These are phyloP conservation scores for Triglochin maritima DNA, from an alignment of 106 monocot species.

Conservation along the genomic window DNA sequence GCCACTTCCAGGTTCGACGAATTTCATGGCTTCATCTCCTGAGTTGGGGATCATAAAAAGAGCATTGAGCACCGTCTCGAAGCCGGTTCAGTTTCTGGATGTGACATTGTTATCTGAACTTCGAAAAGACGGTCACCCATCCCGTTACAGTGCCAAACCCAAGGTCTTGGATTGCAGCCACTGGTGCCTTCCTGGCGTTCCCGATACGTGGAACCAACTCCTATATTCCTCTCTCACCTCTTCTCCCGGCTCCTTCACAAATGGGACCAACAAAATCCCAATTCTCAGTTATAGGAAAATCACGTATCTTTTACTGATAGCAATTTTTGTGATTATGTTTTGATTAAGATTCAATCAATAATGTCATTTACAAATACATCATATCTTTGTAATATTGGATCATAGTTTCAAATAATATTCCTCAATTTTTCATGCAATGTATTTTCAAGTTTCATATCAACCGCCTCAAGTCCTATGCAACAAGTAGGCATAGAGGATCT, in stretches of 20 bases:
- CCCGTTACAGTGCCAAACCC: background rate
- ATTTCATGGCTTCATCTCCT: background rate
- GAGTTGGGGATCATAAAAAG: background rate
- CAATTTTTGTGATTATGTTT: no score
- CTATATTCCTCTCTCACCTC: conserved; percentile 3
- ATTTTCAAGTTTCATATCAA: no score
- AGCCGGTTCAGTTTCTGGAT: conserved; percentile 4
- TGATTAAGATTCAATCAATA: no score
- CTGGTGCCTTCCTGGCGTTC: conserved; percentile 10
- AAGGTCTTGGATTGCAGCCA: conserved; percentile 8
- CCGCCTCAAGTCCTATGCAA: no score
- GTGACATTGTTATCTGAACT: background rate
- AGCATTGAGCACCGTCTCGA: background rate
- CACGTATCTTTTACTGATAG: no score
- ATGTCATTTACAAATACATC: no score
- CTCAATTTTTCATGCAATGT: no score
- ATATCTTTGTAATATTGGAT: no score
- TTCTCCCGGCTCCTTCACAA: background rate
- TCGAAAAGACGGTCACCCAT: conserved; percentile 6
- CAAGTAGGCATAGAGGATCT: background rate
- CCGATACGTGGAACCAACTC: conserved; percentile 11
- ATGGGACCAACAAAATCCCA: no score
- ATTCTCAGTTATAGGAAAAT: no score
- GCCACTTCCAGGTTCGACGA: background rate
- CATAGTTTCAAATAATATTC: no score